These are phyloP conservation scores for Penicillium maclennaniae DNA, from an alignment of 495 filamentous ascomycete genomes.

Conservation along the genomic window DNA sequence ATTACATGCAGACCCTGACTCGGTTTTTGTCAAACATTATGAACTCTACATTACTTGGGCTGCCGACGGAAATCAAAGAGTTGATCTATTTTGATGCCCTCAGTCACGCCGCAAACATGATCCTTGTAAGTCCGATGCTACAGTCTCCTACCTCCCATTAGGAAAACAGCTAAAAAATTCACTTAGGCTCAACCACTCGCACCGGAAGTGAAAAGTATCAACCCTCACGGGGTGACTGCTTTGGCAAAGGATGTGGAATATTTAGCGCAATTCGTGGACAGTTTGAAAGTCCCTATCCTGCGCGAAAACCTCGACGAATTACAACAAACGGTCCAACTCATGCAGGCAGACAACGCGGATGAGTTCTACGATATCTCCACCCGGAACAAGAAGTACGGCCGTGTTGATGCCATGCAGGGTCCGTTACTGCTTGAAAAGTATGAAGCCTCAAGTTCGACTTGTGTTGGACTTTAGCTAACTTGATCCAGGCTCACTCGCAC, in stretches of 20 bases:
- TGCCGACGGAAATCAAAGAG: conserved; percentile 93
- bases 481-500: conserved; percentile 57
- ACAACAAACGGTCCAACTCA: conserved; percentile 81
- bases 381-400: conserved; percentile 86
- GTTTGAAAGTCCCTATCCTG: conserved; percentile 74
- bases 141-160: background rate
- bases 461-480: conserved; percentile 35
- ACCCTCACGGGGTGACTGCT: conserved; percentile 75
- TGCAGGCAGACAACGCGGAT: conserved; percentile 84
- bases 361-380: conserved; percentile 89
- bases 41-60: conserved; percentile 83
- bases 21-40: conserved; percentile 94
- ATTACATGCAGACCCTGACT: conserved; percentile 92
- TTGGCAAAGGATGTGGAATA: conserved; percentile 79
- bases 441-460: conserved; percentile 12
- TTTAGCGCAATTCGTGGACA: conserved; percentile 78
- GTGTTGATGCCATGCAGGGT: conserved; percentile 86
- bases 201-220: conserved; percentile 75
- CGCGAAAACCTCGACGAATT: conserved; percentile 86
- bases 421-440: conserved; percentile 86
- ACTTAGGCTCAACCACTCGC: conserved; percentile 74
- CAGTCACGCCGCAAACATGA: conserved; percentile 81
- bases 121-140: conserved; percentile 56
- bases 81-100: conserved; percentile 97
- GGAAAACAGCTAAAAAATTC: conserved; percentile 10